Base-by-base conservation (phyloP, 768 basidiomycete species). In the Inosperma sp. region DNA sequence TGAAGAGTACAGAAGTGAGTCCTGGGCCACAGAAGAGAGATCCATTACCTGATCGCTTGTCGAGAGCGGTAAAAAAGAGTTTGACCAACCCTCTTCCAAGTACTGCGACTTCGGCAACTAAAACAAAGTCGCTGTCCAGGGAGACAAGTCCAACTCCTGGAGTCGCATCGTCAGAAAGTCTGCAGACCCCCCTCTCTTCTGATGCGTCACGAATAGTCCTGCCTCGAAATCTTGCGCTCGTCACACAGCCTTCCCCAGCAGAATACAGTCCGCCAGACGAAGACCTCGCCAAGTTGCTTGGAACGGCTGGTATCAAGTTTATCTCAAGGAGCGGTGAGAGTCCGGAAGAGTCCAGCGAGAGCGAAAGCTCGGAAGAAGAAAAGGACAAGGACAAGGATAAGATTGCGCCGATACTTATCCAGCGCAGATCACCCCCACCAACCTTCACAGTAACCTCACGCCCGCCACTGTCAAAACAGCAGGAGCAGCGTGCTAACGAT, bases 401-500 rank as follows among this genome's bases (percentile, higher is more conserved):
- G 60, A 65, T 80, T 45, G 72, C 78, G 16, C 83, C 83, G 7
- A 83, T 82, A 41, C 76, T 76, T 19, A 83, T 84, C 54, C 79
- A 77, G 54, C 71, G 75, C 58, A 74, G 80, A 26, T 67, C 76
- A 40, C 77, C 81, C 4, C 74, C 74, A 8, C 75, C 80, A 6
- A 70, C 81, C 22, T 84, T 84, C 58, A 79, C 78, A 52, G 83
- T 84, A 39, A 81, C 78, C 2, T 83, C 82, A 16, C 67, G 83
- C 17, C 82, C 82, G 17, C 68, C 72, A 41, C 62, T 78, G 23
- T 61, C 63, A 44, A 70, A 58, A 52, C 60, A 45, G 16, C 31
- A 17, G 21, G 42, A 43, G 26, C 16, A 29, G 13, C 19, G 34
- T 35, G 26, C 42, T 12, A 26, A 25, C 8, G 40, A 30, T 12